Percentiles rank a stretch among this genome's conserved stretches.
Evolutionary conservation across 2,329 filamentous ascomycete species (phyloP).

Genomic region (Proliferodiscus dingleyae): DNA sequence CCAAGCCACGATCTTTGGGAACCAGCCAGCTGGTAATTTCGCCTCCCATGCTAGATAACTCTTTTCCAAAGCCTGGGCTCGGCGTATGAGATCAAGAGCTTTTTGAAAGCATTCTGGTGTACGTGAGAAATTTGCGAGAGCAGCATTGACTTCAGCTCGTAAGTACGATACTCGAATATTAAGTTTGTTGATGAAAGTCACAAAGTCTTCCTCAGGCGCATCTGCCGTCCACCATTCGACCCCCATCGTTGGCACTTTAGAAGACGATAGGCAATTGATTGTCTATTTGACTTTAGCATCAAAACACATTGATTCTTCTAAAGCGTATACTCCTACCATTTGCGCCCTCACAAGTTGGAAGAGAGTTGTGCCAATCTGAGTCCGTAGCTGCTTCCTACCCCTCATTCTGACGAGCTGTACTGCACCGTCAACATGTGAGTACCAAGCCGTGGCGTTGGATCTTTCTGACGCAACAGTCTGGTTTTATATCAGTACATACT

Average conservation of each 20-base stretch:
- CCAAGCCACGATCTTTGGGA: conserved; percentile 51
- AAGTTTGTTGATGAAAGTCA: conserved; percentile 40
- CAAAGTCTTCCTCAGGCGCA: conserved; percentile 45
- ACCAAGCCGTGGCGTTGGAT: conserved; percentile 53
- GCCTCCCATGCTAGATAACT: conserved; percentile 49
- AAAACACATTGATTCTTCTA: conserved; percentile 26
- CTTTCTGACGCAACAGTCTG: conserved; percentile 47
- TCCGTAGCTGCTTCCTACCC: conserved; percentile 50
- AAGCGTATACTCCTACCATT: conserved; percentile 41
- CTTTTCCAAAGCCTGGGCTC: conserved; percentile 47
- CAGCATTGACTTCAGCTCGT: conserved; percentile 47
- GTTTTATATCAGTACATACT: conserved; percentile 7
- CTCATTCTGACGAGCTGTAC: conserved; percentile 55
- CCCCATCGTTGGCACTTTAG: conserved; percentile 48
- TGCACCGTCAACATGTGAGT: conserved; percentile 60
- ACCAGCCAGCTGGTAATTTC: conserved; percentile 45
- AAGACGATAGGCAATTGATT: conserved; percentile 51
- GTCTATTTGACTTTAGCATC: conserved; percentile 53
- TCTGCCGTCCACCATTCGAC: conserved; percentile 56
- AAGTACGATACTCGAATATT: conserved; percentile 51
- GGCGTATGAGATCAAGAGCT: conserved; percentile 47
- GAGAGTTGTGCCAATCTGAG: conserved; percentile 48
- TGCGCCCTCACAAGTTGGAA: conserved; percentile 57
- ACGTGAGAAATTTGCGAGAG: conserved; percentile 43
- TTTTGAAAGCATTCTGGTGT: conserved; percentile 46